Conservation (phyloP, 2,329 filamentous ascomycete species). For the Zelopaecilomyces penicillatus region DNA sequence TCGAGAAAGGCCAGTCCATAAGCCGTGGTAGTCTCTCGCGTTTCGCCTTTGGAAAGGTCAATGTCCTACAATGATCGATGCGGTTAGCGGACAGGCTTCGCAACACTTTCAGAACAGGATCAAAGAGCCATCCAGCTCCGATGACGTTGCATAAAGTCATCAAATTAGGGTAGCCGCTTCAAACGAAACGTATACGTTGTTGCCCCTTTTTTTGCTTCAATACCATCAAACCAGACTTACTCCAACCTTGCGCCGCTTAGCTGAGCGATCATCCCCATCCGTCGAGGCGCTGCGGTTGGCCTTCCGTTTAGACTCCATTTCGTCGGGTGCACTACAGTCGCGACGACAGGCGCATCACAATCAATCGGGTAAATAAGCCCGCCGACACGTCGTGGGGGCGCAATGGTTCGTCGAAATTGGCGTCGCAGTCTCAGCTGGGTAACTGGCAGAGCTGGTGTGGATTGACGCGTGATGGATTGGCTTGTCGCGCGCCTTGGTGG, state of each 20-base stretch:
- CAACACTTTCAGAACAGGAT: too few species aligned
- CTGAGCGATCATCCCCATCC: constrained; percentile 43
- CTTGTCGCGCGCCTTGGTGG: constrained; percentile 11
- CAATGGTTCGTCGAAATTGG: constrained; percentile 17
- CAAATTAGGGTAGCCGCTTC: too few species aligned
- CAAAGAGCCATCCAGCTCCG: too few species aligned
- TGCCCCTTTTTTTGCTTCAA: too few species aligned
- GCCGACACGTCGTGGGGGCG: constrained; percentile 11
- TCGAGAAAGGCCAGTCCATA: constrained; percentile 67
- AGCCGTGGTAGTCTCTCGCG: constrained; percentile 58
- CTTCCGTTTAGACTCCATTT: constrained; percentile 52
- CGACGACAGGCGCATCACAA: constrained; percentile 20
- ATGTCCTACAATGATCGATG: constrained; percentile 24
- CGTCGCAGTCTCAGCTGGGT: constrained; percentile 6
- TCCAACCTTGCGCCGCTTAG: constrained; percentile 47
- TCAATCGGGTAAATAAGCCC: constrained; percentile 4
- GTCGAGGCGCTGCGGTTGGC: constrained; percentile 36
- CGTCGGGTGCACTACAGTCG: constrained; percentile 15
- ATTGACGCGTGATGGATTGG: constrained; percentile 13
- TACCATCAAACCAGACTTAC: constrained; percentile 27
- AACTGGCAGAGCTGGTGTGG: constrained; percentile 6
- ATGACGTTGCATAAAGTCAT: too few species aligned
- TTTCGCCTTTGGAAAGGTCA: constrained; percentile 50
- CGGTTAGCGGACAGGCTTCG: constrained; percentile 2
- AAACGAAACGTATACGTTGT: constrained; percentile 4